Evolutionary conservation across 1,284 basidiomycete genomes (phyloP).

Genomic region (Tilletia walkeri): DNA sequence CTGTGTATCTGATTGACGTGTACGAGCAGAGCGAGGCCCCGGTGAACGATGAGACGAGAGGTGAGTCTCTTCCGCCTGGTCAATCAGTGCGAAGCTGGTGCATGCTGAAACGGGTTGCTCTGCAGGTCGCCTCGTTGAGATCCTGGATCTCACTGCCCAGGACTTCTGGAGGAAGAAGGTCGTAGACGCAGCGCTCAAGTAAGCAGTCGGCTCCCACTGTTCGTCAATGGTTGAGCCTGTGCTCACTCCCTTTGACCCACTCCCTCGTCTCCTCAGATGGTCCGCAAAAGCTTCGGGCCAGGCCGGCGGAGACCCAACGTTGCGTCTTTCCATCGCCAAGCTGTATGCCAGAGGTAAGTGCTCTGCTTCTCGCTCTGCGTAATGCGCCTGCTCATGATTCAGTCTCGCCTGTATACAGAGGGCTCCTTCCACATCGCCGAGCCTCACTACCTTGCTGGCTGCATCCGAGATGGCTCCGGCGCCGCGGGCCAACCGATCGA

Average conservation of each 20-base stretch:
- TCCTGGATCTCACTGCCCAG: conserved; percentile 33
- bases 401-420: neutral
- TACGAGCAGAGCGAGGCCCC: conserved; percentile 35
- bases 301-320: conserved; percentile 41
- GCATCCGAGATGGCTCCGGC: neutral
- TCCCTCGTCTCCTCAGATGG: conserved; percentile 26
- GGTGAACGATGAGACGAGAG: conserved; percentile 32
- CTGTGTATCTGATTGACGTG: conserved; percentile 51
- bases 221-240: neutral
- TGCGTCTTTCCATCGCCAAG: conserved; percentile 45
- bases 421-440: conserved; percentile 2
- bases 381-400: too few relatives aligned
- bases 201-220: neutral
- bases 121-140: conserved; percentile 34
- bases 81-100: neutral
- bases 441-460: conserved; percentile 5
- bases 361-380: neutral
- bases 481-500: neutral
- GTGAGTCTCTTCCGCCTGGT: conserved; percentile 17
- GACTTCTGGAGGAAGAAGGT: conserved; percentile 54
- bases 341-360: neutral
- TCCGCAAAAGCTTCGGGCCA: conserved; percentile 28
- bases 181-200: conserved; percentile 49
- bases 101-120: conserved; percentile 3
- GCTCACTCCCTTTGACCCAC: neutral